Base-by-base conservation (phyloP, 2,329 filamentous ascomycete species). In the Falciphora oryzae region DNA sequence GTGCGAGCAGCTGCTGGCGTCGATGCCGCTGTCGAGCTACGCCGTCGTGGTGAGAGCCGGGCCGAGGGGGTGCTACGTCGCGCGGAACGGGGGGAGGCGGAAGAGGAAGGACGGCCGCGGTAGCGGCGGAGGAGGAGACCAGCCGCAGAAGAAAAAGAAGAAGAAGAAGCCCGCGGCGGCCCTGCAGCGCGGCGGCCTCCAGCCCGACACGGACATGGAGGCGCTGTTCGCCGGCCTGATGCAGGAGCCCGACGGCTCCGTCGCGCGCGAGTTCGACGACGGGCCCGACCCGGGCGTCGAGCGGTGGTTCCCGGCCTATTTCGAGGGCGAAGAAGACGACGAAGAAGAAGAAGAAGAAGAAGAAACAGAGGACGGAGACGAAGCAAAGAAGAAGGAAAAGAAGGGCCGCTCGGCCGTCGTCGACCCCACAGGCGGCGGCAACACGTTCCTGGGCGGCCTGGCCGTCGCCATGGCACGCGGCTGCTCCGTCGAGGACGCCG, bases 251-350 rank as follows among this genome's bases (percentile, higher is more conserved):
- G 80, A 83, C 53, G 84, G 84, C 8, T 73, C 78, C 11, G 78
- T 85, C 61, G 81, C 81, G 35, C 76, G 83, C 11, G 85, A 87
- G 4, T 38, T 10, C 28, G 59, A 61, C n/a, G 35, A 62, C n/a
- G 32, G 10, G 32, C 77, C 89, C 57, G 83, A 90, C 68, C 84
- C 87, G 18, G 87, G 88, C 3, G 81, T 89, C 63, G 84, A 89
- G 70, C 79, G 82, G 66, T 96, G 92, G 91, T 77, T 97, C 29
- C 91, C 91, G 16, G 90, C 93, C 10, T 94, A 89, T 72, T 63
- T 63, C 31, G 25, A 57, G n/a, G 25, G 35, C 16, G 28, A 57
- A 22, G 44, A 57, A 0, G 70, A 69, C 6, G 68, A 74, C 0
- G 65, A 67, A 65, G 67, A 73, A 74, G 66, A 60, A n/a, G 44